Base-by-base conservation (phyloP, 2,329 filamentous ascomycete species). In the Colletotrichum graminicola region DNA sequence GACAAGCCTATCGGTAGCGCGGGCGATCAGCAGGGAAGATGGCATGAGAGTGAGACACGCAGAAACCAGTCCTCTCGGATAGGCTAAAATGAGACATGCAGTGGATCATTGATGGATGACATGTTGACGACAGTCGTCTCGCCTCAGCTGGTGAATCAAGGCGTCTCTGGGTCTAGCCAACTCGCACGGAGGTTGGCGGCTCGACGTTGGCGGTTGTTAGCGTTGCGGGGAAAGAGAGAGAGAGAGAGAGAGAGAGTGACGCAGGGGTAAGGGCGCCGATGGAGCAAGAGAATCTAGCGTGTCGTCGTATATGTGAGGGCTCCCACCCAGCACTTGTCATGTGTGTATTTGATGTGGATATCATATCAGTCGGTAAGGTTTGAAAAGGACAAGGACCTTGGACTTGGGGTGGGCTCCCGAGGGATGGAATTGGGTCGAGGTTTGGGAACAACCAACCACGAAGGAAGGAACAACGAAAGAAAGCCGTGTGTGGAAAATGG, bases 31-130 rank as follows among this genome's bases (percentile, higher is more conserved):
- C 59, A 63, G 59, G 69, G 51, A 71, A 69, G 72, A 56, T 66
- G 65, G 66, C 39, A 74, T 62, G 61, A 67, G 72, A 75, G 75
- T 77, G 74, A 80, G 78, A 79, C 78, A 79, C 77, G 75, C 76
- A 43, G 41, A 74, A 74, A 75, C 71, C 66, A 75, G 78, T 56
- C 79, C 81, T 81, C 75, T 82, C 77, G 78, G 80, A 80, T 77
- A 71, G 70, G 60, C 73, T 62, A 62, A 73, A 79, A 76, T 79
- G 76, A 82, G 81, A 83, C 81, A 82, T 78, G 75, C 74, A 75
- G 74, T 72, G 71, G 75, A 76, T 77, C 75, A 79, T 78, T 78
- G 79, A 73, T 51, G 49, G 64, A 73, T 62, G 61, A 59, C 62
- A 66, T 61, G 54, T 66, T 68, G 62, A 68, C 72, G 72, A 67